These are phyloP conservation scores for Hymenoscyphus salicellus DNA, from an alignment of 2,329 filamentous ascomycete species.

Conservation along the genomic window DNA sequence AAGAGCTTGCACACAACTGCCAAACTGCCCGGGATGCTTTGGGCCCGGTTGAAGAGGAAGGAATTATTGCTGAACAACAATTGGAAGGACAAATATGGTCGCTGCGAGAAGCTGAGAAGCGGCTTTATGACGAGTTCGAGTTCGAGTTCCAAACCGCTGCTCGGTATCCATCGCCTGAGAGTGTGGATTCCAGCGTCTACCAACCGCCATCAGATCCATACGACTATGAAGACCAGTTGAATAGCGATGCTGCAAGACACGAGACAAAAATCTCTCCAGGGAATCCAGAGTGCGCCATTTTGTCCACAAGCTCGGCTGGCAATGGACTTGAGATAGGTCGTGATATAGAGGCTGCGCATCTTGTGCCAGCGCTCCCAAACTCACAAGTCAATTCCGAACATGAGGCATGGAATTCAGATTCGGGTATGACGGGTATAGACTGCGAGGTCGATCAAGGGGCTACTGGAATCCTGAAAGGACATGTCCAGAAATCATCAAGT, in stretches of 20 bases:
- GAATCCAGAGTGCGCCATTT: not conserved
- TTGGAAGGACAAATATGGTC: constrained; percentile 26
- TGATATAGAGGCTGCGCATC: not conserved
- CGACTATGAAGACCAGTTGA: not conserved
- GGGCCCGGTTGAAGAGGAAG: constrained; percentile 27
- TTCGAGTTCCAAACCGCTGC: constrained; percentile 20
- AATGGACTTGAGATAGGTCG: not conserved
- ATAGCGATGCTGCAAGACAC: not conserved
- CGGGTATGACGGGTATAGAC: constrained; percentile 14
- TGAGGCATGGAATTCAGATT: constrained; percentile 17
- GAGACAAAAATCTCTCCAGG: not conserved
- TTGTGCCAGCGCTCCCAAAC: not conserved
- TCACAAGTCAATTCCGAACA: constrained; percentile 3
- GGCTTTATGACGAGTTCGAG: constrained; percentile 17
- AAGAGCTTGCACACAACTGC: constrained; percentile 19
- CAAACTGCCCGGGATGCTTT: constrained; percentile 27
- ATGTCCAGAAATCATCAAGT: constrained; percentile 1
- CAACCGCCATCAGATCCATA: constrained; percentile 10
- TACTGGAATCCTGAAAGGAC: not conserved
- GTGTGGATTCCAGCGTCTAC: constrained; percentile 16
- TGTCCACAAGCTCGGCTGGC: not conserved
- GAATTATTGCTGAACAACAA: constrained; percentile 20
- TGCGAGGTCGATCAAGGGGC: not conserved
- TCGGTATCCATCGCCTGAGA: constrained; percentile 13
- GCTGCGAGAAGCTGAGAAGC: constrained; percentile 21